phyloP scores from a whole-genome alignment of 768 basidiomycete species.

The Agaricus sinodeliciosus region DNA sequence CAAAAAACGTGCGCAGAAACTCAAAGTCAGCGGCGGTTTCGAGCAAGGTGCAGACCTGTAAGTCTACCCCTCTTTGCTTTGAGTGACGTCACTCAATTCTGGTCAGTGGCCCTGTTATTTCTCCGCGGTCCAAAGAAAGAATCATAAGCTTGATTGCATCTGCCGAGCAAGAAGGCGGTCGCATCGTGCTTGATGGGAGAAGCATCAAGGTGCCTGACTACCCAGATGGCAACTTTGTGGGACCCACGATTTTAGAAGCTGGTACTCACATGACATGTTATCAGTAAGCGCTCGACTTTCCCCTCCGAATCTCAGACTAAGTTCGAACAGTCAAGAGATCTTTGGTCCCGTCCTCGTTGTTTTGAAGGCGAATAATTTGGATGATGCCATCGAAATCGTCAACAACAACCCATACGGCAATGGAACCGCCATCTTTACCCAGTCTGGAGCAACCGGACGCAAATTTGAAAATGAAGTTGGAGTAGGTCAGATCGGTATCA shows the following conservation, averaged over 20 bases:
- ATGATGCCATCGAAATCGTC: constrained; percentile 85
- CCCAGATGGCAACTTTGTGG: constrained; percentile 89
- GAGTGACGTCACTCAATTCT: neutral
- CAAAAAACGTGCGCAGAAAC: constrained; percentile 67
- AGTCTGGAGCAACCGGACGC: constrained; percentile 90
- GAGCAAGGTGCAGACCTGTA: constrained; percentile 81
- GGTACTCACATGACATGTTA: constrained; percentile 84
- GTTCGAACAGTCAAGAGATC: constrained; percentile 70
- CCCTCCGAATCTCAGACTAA: neutral
- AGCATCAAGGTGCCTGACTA: constrained; percentile 61
- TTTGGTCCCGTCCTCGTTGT: constrained; percentile 89
- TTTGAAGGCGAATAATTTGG: constrained; percentile 73
- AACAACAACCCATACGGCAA: constrained; percentile 91
- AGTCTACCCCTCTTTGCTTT: constrained; percentile 10
- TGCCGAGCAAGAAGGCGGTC: constrained; percentile 74
- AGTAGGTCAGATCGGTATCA: constrained; percentile 90
- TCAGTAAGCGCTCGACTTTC: constrained; percentile 43
- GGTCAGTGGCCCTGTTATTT: constrained; percentile 69
- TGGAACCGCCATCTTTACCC: constrained; percentile 93
- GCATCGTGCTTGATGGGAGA: constrained; percentile 83
- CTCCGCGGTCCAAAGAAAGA: constrained; percentile 74
- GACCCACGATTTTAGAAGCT: constrained; percentile 85
- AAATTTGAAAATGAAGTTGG: constrained; percentile 88
- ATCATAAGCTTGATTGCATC: constrained; percentile 72
- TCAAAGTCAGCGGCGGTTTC: constrained; percentile 88